phyloP scores from a whole-genome alignment of 1,139 yeast species.

The Blastobotrys elegans region DNA sequence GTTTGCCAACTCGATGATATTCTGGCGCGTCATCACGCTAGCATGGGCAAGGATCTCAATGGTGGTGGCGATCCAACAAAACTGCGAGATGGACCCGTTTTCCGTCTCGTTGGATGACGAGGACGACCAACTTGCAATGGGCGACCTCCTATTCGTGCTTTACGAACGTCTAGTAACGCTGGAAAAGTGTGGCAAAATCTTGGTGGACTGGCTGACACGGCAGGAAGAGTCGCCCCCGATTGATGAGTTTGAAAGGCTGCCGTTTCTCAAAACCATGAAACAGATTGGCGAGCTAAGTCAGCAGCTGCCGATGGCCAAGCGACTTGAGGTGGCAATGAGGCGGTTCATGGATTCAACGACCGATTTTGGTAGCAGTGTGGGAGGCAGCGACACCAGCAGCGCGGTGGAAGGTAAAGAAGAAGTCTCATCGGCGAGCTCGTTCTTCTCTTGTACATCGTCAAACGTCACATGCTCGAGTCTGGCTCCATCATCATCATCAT shows the following conservation, averaged over 20 bases:
- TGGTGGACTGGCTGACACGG: constrained; percentile 1
- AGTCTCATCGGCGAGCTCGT: background rate
- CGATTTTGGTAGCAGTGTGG: constrained; percentile 1
- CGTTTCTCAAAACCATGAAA: background rate
- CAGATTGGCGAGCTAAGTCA: constrained; percentile 3
- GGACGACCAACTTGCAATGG: constrained; percentile 9
- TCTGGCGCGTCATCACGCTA: constrained; percentile 7
- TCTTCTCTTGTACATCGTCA: background rate
- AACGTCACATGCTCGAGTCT: background rate
- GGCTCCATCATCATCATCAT: too few relatives aligned
- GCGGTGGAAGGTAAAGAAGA: too few relatives aligned
- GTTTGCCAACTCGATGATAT: constrained; percentile 5
- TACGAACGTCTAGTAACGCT: background rate
- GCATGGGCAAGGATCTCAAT: constrained; percentile 7
- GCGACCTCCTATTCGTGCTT: constrained; percentile 2
- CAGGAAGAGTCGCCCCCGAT: constrained; percentile 3
- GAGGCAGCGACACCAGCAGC: background rate
- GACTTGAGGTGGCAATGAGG: constrained; percentile 11
- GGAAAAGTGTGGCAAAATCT: constrained; percentile 7
- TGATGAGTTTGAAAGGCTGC: constrained; percentile 10
- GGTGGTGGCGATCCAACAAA: constrained; percentile 1
- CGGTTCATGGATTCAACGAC: constrained; percentile 7
- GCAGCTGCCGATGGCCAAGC: constrained; percentile 7
- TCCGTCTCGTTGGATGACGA: background rate
- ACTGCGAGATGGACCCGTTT: constrained; percentile 3